A percentile compares a stretch with the other conserved stretches of the same genome.
phyloP scores from a whole-genome alignment of 441 rosid genomes.

The California macrophylla region DNA sequence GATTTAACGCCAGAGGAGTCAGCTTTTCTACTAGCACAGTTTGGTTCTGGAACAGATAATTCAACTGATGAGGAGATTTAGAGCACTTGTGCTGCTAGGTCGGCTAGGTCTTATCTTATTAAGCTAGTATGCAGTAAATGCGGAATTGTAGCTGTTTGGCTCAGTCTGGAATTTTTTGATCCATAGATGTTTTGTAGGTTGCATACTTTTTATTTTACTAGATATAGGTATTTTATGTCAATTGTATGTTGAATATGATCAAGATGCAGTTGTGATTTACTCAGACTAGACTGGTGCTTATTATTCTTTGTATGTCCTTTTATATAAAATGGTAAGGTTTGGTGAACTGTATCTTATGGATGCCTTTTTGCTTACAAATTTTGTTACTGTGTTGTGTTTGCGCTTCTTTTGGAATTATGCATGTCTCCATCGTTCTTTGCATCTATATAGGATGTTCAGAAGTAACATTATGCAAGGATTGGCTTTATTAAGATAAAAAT shows the following conservation, averaged over 20 bases:
- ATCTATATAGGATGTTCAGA: not conserved
- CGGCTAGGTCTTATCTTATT: not conserved
- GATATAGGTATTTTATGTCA: not conserved
- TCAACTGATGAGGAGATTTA: not conserved
- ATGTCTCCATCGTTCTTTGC: not conserved
- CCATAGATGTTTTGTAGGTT: not conserved
- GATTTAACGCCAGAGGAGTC: not conserved
- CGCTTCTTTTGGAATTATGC: not conserved
- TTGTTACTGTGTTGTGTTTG: not conserved
- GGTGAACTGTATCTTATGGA: not conserved
- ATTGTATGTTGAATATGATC: not conserved
- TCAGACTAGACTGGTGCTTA: not conserved
- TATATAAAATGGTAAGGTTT: not conserved
- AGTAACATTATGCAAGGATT: not conserved
- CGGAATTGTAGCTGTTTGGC: not conserved
- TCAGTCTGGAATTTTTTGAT: not conserved
- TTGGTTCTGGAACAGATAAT: not conserved
- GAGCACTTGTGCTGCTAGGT: not conserved
- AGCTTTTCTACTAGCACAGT: not conserved
- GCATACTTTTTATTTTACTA: not conserved
- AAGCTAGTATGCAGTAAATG: not conserved
- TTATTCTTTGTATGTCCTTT: not conserved
- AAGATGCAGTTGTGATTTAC: not conserved
- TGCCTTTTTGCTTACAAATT: not conserved
- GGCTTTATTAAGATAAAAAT: not conserved